These are phyloP conservation scores for Claviceps citrina DNA, from an alignment of 2,329 filamentous ascomycete genomes.

Conservation along the genomic window DNA sequence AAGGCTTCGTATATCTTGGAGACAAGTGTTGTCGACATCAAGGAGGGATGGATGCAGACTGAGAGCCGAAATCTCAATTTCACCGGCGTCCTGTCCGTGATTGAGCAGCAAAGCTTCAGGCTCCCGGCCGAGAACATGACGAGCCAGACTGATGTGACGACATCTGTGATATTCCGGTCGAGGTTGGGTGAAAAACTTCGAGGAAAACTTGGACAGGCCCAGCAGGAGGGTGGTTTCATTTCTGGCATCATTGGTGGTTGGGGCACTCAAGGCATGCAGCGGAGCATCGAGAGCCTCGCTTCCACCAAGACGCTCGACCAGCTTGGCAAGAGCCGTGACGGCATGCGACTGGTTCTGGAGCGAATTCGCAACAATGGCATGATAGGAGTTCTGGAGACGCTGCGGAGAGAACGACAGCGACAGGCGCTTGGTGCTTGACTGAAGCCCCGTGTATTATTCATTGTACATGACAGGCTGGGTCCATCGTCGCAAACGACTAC, in stretches of 20 bases:
- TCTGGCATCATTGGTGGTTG: conserved; percentile 39
- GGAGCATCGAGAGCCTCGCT: conserved; percentile 65
- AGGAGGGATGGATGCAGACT: conserved; percentile 68
- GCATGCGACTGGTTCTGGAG: conserved; percentile 70
- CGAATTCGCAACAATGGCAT: conserved; percentile 44
- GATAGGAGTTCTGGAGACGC: conserved; percentile 41
- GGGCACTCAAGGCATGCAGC: conserved; percentile 57
- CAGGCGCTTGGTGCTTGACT: conserved; percentile 10
- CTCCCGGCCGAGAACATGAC: conserved; percentile 17
- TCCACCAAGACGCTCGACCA: conserved; percentile 64
- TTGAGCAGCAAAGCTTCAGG: conserved; percentile 59
- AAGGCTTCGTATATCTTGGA: conserved; percentile 71
- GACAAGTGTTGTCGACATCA: conserved; percentile 62
- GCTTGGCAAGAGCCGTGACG: conserved; percentile 65
- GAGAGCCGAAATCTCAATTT: conserved; percentile 72
- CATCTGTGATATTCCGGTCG: conserved; percentile 59
- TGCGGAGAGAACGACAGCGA: conserved; percentile 29
- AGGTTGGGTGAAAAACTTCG: conserved; percentile 54
- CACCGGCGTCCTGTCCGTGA: conserved; percentile 62
- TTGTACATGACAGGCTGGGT: conserved; percentile 1
- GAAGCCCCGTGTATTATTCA: background rate
- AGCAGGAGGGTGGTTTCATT: conserved; percentile 31
- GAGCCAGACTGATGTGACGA: conserved; percentile 49
- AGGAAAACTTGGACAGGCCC: conserved; percentile 33
- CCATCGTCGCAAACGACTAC: conserved; percentile 1